Conservation (phyloP, 768 basidiomycete species). For the Tephrocybe sp. region DNA sequence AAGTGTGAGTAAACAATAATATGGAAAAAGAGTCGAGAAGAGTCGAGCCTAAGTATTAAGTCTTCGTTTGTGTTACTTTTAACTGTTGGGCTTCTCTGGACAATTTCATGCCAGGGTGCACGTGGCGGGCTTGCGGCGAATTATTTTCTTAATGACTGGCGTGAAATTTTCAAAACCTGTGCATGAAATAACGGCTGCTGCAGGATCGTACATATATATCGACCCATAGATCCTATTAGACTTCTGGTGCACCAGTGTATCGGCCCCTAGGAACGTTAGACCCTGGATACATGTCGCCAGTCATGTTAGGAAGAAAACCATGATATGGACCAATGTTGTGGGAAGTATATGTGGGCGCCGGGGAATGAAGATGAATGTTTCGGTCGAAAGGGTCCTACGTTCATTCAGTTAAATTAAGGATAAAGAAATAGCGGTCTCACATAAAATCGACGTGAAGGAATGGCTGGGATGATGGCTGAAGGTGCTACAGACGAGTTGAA, state of each 20-base stretch:
- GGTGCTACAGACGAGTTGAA: conserved; percentile 3
- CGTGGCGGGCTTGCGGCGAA: background rate
- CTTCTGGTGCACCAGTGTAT: conserved; percentile 34
- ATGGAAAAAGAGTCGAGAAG: too few species aligned
- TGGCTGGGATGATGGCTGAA: conserved; percentile 10
- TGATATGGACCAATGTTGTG: conserved; percentile 12
- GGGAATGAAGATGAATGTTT: conserved; percentile 38
- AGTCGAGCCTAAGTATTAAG: too few species aligned
- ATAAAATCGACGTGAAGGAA: conserved; percentile 34
- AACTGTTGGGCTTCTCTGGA: too few species aligned
- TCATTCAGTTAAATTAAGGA: background rate
- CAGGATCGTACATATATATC: background rate
- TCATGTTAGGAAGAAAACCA: conserved; percentile 16
- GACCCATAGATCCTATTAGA: conserved; percentile 12
- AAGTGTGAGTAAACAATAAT: too few species aligned
- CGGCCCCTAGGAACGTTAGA: conserved; percentile 11
- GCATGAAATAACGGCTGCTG: conserved; percentile 2
- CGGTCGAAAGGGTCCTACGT: conserved; percentile 40
- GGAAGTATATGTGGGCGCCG: conserved; percentile 9
- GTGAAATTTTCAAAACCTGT: conserved; percentile 3
- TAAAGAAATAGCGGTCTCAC: conserved; percentile 26
- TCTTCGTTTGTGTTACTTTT: too few species aligned
- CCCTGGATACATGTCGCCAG: conserved; percentile 18
- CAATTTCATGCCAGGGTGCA: background rate
- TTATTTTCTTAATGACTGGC: background rate